Conservation (phyloP, 2,329 filamentous ascomycete species). For the Fusarium miscanthi region DNA sequence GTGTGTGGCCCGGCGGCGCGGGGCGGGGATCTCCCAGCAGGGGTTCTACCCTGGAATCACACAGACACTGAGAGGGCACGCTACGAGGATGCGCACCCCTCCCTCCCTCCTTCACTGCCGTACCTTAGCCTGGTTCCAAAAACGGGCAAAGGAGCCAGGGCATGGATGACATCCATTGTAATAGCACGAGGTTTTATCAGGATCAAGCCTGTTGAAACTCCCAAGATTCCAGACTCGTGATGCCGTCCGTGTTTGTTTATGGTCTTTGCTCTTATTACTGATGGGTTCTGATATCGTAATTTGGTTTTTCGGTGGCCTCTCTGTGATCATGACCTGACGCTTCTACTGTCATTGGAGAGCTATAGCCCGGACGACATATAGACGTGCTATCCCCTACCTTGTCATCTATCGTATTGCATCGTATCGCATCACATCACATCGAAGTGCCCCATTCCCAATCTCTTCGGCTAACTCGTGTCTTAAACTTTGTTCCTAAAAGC, state of each 20-base stretch:
- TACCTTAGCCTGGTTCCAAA: conserved; percentile 10
- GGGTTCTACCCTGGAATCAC: conserved; percentile 11
- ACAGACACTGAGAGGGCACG: neutral
- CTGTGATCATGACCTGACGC: conserved; percentile 3
- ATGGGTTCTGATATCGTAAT: neutral
- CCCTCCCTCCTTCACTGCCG: conserved; percentile 24
- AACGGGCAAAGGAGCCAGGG: conserved; percentile 3
- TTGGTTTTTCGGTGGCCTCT: neutral
- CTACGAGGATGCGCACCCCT: neutral
- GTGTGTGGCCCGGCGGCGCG: conserved; percentile 15
- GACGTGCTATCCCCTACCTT: conserved; percentile 29
- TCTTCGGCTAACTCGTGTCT: conserved; percentile 26
- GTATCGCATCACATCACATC: neutral
- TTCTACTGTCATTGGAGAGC: neutral
- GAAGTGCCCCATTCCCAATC: neutral
- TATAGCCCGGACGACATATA: conserved; percentile 26
- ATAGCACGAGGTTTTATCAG: conserved; percentile 20
- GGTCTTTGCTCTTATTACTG: conserved; percentile 26
- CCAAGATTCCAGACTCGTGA: neutral
- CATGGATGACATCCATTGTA: conserved; percentile 3
- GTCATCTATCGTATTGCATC: conserved; percentile 7
- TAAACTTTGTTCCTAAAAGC: neutral
- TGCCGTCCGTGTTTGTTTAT: conserved; percentile 17
- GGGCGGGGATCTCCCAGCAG: conserved; percentile 32
- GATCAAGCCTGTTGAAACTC: conserved; percentile 28